phyloP scores from a whole-genome alignment of 495 filamentous ascomycete genomes.

The Terfezia claveryi region DNA sequence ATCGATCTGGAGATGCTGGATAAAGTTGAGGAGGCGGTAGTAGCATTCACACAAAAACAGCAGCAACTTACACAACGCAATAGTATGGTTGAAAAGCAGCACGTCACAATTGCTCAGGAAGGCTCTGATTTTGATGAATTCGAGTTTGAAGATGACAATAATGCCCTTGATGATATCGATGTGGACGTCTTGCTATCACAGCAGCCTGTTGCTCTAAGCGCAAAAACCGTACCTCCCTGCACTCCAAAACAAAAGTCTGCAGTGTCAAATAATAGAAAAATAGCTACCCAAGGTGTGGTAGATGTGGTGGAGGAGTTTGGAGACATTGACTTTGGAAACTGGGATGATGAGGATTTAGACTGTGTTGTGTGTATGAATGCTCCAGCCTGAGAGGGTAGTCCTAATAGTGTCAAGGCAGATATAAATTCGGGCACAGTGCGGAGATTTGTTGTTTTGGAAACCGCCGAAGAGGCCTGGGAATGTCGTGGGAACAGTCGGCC shows the following conservation, averaged over 20 bases:
- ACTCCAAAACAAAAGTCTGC: not conserved
- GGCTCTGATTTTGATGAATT: slow-evolving; percentile 37
- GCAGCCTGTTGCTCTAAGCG: slow-evolving; percentile 21
- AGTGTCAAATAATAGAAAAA: not conserved
- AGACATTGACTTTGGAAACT: slow-evolving; percentile 15
- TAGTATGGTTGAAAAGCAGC: not conserved
- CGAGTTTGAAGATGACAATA: slow-evolving; percentile 31
- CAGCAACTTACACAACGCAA: not conserved
- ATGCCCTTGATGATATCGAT: slow-evolving; percentile 30
- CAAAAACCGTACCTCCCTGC: not conserved
- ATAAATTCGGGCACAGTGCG: slow-evolving; percentile 11
- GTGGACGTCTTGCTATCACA: slow-evolving; percentile 34
- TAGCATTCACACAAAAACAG: not conserved
- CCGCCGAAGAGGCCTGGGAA: slow-evolving; percentile 11
- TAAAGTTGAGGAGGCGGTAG: slow-evolving; percentile 21
- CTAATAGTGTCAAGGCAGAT: slow-evolving; percentile 19
- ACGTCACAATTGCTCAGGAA: slow-evolving; percentile 1
- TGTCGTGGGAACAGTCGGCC: slow-evolving; percentile 2
- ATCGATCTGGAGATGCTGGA: slow-evolving; percentile 34
- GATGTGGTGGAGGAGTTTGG: slow-evolving; percentile 16
- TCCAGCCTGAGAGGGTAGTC: not conserved
- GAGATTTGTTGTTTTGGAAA: slow-evolving; percentile 11
- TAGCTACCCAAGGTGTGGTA: not conserved
- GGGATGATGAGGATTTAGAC: slow-evolving; percentile 13
- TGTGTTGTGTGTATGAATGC: slow-evolving; percentile 8